These are phyloP conservation scores for Phytopythium aichiense DNA, from an alignment of 352 stramenopile species.

Conservation along the genomic window DNA sequence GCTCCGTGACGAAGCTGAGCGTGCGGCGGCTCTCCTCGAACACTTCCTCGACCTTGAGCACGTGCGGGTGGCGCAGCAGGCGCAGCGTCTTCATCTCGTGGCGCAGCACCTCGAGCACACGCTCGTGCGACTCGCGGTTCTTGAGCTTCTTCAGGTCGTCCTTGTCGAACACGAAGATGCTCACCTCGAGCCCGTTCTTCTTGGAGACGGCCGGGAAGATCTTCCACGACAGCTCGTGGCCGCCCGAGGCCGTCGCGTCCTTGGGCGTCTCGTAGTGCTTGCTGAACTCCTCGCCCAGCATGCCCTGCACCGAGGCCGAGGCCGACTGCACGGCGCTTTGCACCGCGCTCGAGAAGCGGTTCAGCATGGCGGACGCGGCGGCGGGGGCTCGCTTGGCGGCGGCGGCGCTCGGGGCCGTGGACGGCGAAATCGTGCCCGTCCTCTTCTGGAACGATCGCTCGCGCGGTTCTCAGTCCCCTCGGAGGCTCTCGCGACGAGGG, in stretches of 20 bases:
- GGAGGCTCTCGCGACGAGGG: not conserved
- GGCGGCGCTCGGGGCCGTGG: not conserved
- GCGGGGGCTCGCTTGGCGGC: constrained; percentile 3
- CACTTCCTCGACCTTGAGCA: constrained; percentile 89
- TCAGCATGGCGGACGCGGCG: constrained; percentile 49
- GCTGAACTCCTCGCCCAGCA: constrained; percentile 79
- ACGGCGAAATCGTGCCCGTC: not conserved
- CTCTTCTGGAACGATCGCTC: not conserved
- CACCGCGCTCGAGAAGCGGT: constrained; percentile 73
- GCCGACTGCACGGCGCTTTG: constrained; percentile 43
- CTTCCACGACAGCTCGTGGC: constrained; percentile 81
- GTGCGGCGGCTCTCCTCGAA: constrained; percentile 85
- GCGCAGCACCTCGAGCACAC: constrained; percentile 82
- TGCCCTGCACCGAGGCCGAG: constrained; percentile 47
- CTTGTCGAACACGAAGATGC: constrained; percentile 87
- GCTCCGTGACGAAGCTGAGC: constrained; percentile 89
- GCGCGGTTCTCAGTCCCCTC: not conserved
- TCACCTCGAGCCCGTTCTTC: constrained; percentile 79
- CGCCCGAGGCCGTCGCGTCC: constrained; percentile 78
- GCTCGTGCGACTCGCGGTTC: constrained; percentile 83
- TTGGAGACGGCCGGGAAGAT: constrained; percentile 79
- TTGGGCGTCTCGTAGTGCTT: constrained; percentile 87
- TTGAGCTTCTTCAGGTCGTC: constrained; percentile 81
- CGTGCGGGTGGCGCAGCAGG: constrained; percentile 81
- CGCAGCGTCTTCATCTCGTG: constrained; percentile 88